Percentiles rank a stretch among this genome's conserved stretches.
These are phyloP conservation scores for Fusarium illudens DNA, from an alignment of 2,329 filamentous ascomycete genomes.

Conservation along the genomic window DNA sequence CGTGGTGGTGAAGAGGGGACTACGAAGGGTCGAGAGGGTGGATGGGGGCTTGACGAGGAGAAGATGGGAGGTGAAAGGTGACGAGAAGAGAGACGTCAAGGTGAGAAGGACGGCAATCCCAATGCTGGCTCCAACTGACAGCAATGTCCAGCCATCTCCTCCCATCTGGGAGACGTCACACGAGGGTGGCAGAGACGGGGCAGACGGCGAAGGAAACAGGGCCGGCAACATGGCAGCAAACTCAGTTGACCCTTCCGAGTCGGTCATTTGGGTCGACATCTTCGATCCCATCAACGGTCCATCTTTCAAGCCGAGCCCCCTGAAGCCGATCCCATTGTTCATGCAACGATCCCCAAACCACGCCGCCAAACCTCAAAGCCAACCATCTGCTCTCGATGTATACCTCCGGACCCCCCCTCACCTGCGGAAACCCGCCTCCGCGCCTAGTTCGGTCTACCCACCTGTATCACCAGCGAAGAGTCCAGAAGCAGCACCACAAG, in stretches of 20 bases:
- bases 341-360: slow-evolving; percentile 49
- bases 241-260: slow-evolving; percentile 40
- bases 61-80: slow-evolving; percentile 52
- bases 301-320: slow-evolving; percentile 57
- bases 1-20: slow-evolving; percentile 52
- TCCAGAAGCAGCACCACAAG: not conserved
- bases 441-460: slow-evolving; percentile 5
- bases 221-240: slow-evolving; percentile 8
- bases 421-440: slow-evolving; percentile 12
- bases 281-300: slow-evolving; percentile 57
- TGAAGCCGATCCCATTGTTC: slow-evolving; percentile 61
- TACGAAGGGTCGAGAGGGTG: slow-evolving; percentile 53
- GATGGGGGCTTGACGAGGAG: slow-evolving; percentile 58
- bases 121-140: not conserved
- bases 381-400: slow-evolving; percentile 12
- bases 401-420: slow-evolving; percentile 20
- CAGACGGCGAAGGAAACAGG: slow-evolving; percentile 5
- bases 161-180: not conserved
- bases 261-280: slow-evolving; percentile 60
- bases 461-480: not conserved
- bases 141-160: not conserved
- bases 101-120: not conserved
- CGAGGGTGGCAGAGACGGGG: slow-evolving; percentile 5
- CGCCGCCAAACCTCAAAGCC: slow-evolving; percentile 9
- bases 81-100: slow-evolving; percentile 5